These are phyloP conservation scores for Alternaria gaisen DNA, from an alignment of 2,329 filamentous ascomycete species.

Conservation along the genomic window DNA sequence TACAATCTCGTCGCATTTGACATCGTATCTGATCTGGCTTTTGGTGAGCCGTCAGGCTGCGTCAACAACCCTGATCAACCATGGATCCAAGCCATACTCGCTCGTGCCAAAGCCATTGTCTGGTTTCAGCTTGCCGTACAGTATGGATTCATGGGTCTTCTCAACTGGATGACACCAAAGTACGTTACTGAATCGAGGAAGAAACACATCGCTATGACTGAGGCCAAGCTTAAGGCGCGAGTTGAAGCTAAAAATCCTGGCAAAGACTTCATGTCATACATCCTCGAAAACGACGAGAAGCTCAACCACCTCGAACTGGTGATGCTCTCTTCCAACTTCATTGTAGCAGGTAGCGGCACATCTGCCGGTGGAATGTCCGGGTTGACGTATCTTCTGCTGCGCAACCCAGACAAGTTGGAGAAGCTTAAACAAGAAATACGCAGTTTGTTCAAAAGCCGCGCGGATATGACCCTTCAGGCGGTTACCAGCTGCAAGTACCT, in stretches of 20 bases:
- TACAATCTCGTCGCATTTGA: slow-evolving; percentile 14
- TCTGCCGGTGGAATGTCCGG: slow-evolving; percentile 16
- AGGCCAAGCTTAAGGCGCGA: slow-evolving; percentile 12
- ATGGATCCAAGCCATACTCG: slow-evolving; percentile 14
- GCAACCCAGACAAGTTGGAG: slow-evolving; percentile 17
- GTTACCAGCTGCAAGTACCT: slow-evolving; percentile 20
- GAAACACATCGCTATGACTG: slow-evolving; percentile 16
- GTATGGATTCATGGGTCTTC: slow-evolving; percentile 11
- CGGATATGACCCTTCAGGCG: slow-evolving; percentile 21
- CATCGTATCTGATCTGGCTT: slow-evolving; percentile 13
- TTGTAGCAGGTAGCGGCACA: slow-evolving; percentile 46
- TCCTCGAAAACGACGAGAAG: slow-evolving; percentile 15
- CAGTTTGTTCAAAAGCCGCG: slow-evolving; percentile 3
- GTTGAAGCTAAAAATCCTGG: slow-evolving; percentile 12
- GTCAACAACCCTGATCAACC: slow-evolving; percentile 16
- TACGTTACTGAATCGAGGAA: slow-evolving; percentile 16
- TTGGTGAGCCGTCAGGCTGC: slow-evolving; percentile 15
- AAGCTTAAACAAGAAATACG: slow-evolving; percentile 26
- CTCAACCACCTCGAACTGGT: slow-evolving; percentile 16
- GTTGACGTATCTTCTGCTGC: slow-evolving; percentile 14
- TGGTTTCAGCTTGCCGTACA: slow-evolving; percentile 18
- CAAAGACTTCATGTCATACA: slow-evolving; percentile 18
- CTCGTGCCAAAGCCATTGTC: slow-evolving; percentile 15
- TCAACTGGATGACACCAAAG: slow-evolving; percentile 10
- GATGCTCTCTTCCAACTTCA: slow-evolving; percentile 18